Conservation (phyloP, 306 rosid species). For the Pyrus betulifolia region DNA sequence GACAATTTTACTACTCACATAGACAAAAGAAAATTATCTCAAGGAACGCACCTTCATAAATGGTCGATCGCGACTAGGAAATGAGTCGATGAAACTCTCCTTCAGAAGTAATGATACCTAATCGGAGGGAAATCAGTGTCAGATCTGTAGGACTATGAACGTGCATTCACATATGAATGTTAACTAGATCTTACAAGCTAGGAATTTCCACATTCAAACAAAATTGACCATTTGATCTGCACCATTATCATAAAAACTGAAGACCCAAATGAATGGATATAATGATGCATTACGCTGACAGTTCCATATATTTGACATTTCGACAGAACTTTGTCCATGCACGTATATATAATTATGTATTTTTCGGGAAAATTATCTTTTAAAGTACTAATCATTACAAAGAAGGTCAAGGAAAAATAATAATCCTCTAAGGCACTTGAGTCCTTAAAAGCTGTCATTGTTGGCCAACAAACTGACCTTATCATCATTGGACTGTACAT, state of each 20-base stretch:
- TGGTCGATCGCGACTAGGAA: constrained; percentile 74
- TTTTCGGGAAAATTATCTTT: neutral
- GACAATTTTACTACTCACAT: neutral
- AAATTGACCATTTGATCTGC: neutral
- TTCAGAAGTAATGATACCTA: constrained; percentile 95
- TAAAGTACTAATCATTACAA: neutral
- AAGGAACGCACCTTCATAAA: constrained; percentile 81
- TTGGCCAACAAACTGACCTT: constrained; percentile 52
- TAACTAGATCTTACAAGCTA: neutral
- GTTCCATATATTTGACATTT: neutral
- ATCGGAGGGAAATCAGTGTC: constrained; percentile 6
- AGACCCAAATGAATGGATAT: neutral
- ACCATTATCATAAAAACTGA: neutral
- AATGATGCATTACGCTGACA: neutral
- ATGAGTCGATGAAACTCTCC: constrained; percentile 96
- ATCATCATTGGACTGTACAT: constrained; percentile 93
- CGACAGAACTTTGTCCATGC: neutral
- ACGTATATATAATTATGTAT: neutral
- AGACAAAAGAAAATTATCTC: constrained; percentile 2
- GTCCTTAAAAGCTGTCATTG: neutral
- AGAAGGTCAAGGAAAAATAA: neutral
- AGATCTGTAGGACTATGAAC: constrained; percentile 21
- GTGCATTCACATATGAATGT: neutral
- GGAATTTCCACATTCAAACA: neutral
- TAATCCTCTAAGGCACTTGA: neutral